Base-by-base conservation (phyloP, 306 rosid genomes). In the Medicago arabica region DNA sequence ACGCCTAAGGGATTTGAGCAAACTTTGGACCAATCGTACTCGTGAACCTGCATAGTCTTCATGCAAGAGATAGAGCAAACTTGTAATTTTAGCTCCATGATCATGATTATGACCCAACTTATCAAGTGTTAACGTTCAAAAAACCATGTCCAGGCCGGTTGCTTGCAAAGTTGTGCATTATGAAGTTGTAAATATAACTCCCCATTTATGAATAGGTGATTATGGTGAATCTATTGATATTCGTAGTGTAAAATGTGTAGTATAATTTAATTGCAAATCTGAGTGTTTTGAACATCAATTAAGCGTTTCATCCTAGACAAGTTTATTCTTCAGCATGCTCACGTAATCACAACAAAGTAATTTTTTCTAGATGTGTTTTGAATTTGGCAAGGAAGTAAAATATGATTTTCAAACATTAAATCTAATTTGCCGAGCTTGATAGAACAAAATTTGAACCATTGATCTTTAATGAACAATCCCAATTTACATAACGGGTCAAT, bases 1-100 rank as follows among this genome's bases (percentile, higher is more conserved):
- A 67, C 92, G 97, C 41, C 69, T 95, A 18, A 80, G 96, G 53
- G 89, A 86, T 36, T 89, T 95, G 89, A 92, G 98, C 93, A 74
- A 79, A 6, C 91, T 89, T 19, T 95, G 96, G 97, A 86, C 85
- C 28, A 77, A 79, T 72, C 89, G 91, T 57, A 77, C 89, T 43
- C 83, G 67, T 40, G 86, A 86, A 72, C 89, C 87, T 77, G 75
- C 93, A 80, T 87, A 85, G 81, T 77, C 75, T 66, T 57, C 71
- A 10, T 72, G 21, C 23, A 75, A 63, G 74, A 15, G 25, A 67
- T 72, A 12, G 18, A 28, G 53, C 73, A 78, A 82, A 57, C 65
- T 68, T 77, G 67, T 60, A 53, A 40, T 78, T 28, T 53, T 36
- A 47, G 55, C 76, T 54, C 39, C 77, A 69, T 63, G 80, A 28